These are phyloP conservation scores for Allantophomopsis lycopodina DNA, from an alignment of 2,329 filamentous ascomycete species.

Conservation along the genomic window DNA sequence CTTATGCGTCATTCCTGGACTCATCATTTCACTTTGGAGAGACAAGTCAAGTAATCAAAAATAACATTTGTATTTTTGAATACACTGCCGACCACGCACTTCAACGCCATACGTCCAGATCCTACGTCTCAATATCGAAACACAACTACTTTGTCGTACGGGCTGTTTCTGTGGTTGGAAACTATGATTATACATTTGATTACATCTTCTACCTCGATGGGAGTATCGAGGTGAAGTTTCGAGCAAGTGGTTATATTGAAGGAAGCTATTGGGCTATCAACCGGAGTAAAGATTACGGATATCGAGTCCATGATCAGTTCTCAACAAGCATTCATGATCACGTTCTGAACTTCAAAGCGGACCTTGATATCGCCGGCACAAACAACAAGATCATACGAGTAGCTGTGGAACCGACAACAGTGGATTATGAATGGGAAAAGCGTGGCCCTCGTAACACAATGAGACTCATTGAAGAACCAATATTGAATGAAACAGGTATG, in stretches of 20 bases:
- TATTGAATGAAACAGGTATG: conserved; percentile 27
- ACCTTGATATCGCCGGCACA: conserved; percentile 34
- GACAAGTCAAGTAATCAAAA: conserved; percentile 16
- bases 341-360: conserved; percentile 39
- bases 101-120: conserved; percentile 20
- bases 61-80: conserved; percentile 30
- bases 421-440: conserved; percentile 33
- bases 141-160: conserved; percentile 21
- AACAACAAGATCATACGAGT: conserved; percentile 27
- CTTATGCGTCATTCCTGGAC: conserved; percentile 14
- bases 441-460: conserved; percentile 34
- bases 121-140: conserved; percentile 9
- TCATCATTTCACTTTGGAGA: conserved; percentile 9
- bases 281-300: conserved; percentile 30
- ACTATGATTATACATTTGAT: conserved; percentile 27
- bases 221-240: conserved; percentile 28
- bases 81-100: conserved; percentile 22
- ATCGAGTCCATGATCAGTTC: conserved; percentile 32
- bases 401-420: conserved; percentile 12
- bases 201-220: conserved; percentile 26
- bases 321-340: conserved; percentile 38
- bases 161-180: conserved; percentile 25
- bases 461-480: conserved; percentile 27
- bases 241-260: conserved; percentile 38
- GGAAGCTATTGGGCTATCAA: conserved; percentile 23